Evolutionary conservation across 192 early-diverging fungal species (phyloP).

Genomic region (Umbelopsis vinacea): DNA sequence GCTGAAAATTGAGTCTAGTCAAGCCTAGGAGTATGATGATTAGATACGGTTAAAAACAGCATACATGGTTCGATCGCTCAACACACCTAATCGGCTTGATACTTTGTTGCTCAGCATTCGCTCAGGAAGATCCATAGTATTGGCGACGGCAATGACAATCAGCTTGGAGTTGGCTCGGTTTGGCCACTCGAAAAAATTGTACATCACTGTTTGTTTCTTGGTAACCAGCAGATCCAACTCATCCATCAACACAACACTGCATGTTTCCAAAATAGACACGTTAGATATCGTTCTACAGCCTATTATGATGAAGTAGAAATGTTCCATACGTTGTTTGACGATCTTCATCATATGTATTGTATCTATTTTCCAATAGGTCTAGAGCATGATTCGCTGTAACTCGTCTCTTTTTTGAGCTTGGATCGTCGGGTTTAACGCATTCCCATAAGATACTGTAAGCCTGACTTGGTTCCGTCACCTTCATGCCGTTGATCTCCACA

Average conservation of each 20-base stretch:
- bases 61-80: not conserved
- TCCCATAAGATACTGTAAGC: conserved; percentile 88
- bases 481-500: conserved; percentile 98
- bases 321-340: conserved; percentile 33
- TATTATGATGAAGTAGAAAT: conserved; percentile 14
- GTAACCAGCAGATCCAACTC: conserved; percentile 95
- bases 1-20: conserved; percentile 89
- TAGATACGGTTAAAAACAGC: not conserved
- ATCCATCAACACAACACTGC: conserved; percentile 92
- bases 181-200: conserved; percentile 99
- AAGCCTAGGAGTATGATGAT: conserved; percentile 55
- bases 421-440: conserved; percentile 55
- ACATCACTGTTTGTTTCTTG: conserved; percentile 91
- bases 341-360: conserved; percentile 52
- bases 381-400: conserved; percentile 79
- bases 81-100: conserved; percentile 82
- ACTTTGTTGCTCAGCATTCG: conserved; percentile 88
- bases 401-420: conserved; percentile 40
- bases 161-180: conserved; percentile 79
- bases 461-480: conserved; percentile 89
- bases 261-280: not conserved
- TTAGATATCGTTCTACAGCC: too few species aligned
- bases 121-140: conserved; percentile 98
- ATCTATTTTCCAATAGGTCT: conserved; percentile 73
- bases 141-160: conserved; percentile 95